Base-by-base conservation (phyloP, 805 yeast genomes). In the Blastobotrys parvus region DNA sequence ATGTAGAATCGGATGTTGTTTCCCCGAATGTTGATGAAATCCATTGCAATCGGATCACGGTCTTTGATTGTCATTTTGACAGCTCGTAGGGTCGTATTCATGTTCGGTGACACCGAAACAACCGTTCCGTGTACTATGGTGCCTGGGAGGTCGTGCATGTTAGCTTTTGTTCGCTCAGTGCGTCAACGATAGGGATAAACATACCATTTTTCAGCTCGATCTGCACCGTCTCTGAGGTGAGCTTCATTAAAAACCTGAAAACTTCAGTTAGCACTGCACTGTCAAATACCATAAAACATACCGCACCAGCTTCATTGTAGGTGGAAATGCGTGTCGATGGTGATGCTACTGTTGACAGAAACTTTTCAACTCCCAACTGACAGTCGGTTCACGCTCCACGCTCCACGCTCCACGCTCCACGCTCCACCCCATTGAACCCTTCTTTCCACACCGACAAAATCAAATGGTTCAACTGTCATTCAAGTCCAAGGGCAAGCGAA, bases 201-300 rank as follows among this genome's bases (percentile, higher is more conserved):
- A 17, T 58, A 32, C 97, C 97, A 62, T 90, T 87, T 61, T 89
- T 90, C 56, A 90, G 69, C 60, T 89, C 97, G 16, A 89, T 83
- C 41, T 90, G 88, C 1, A 90, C 90, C 40, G 87, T 80, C 63
- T 88, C 97, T 45, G 82, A 80, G 31, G 81, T 76, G 56, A 90
- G 68, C 56, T 87, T 88, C 85, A 85, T 85, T 47, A 90, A 67
- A 60, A 90, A 88, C 47, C 74, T 65, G 44, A 11, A 20, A 17
- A 34, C 21, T 6, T 33, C 18, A 33, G 36, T 17, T 8, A 13
- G 20, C 11, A 4, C 36, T 8, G 17, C 36, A 3, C 8, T 31
- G 6, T 3, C 10, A 5, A 35, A 23, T 8, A 8, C 21, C 3
- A 23, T n/a, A 21, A n/a, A 34, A 38, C 41, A 16, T 18, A 38